Base-by-base conservation (phyloP, 345 rosid species). In the Salix dunnii region DNA sequence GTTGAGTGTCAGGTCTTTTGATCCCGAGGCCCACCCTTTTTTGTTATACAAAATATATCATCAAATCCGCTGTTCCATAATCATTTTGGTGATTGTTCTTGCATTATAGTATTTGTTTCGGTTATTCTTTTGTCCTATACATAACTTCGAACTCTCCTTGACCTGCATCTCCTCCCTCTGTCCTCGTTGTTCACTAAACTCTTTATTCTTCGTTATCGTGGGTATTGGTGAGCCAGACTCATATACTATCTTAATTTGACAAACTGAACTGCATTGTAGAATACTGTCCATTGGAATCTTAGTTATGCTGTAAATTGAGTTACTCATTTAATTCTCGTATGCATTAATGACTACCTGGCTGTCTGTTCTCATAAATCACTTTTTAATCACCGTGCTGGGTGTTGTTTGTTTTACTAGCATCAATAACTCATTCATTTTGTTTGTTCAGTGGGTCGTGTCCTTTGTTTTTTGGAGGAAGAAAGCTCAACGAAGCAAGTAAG, bases 401-500 rank as follows among this genome's bases (percentile, higher is more conserved):
- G 23, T 31, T 23, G 5, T 71, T 72, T 67, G 5, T 48, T 78
- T 67, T 40, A 31, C 31, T 76, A 51, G 76, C 63, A 49, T 61
- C 60, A 62, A 42, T n/a, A 18, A n/a, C 58, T 30, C 49, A 48
- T 77, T 35, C 46, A 8, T n/a, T 78, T 67, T 75, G 71, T 63
- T 46, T 27, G 81, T 85, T 80, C 95, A 96, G 99, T 90, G 98
- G 94, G 71, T 92, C 7, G 69, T 68, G 28, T 91, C 97, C 82
- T 84, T 94, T 72, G 86, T 91, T 79, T 91, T 88, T 70, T 94
- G 97, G 99, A 92, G 87, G 85, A 90, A 80, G 85, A 92, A 85
- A 81, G 97, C 97, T 78, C 89, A 74, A 61, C 90, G 87, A 80
- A 91, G 88, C 97, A 91, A 89, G 99, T 96, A 88, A 92, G 99